Conservation (phyloP, 129 eudicot species). For the Flaveria sonorensis region DNA sequence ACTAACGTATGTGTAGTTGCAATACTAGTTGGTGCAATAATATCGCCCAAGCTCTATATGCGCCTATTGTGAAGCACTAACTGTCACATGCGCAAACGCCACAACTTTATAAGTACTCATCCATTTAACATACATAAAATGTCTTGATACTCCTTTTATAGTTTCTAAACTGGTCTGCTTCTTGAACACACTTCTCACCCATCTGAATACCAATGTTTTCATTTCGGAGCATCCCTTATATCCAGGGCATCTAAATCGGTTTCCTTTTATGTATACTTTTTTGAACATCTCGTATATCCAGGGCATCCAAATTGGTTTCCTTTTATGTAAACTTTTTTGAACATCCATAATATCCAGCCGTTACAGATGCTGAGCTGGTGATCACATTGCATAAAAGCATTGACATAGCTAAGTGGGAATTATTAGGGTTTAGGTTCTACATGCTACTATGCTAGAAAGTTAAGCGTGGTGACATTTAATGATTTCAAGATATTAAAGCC, state of each 20-base stretch:
- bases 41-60: neutral
- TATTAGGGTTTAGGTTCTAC: neutral
- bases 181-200: neutral
- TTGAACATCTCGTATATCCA: neutral
- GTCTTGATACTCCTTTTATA: neutral
- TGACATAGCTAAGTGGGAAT: neutral
- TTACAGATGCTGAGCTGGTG: conserved; percentile 1
- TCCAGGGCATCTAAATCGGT: too few relatives aligned
- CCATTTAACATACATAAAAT: neutral
- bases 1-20: conserved; percentile 4
- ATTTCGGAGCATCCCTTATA: neutral
- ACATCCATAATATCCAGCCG: neutral
- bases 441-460: neutral
- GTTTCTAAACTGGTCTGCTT: neutral
- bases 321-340: neutral
- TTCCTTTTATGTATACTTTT: neutral
- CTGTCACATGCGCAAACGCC: neutral
- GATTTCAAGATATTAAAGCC: neutral
- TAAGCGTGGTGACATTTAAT: neutral
- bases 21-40: neutral
- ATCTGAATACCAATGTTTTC: neutral
- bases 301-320: too few relatives aligned
- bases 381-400: neutral
- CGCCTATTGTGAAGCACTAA: neutral
- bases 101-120: neutral